Conservation (phyloP, 805 yeast species). For the Yarrowia yakushimensis region DNA sequence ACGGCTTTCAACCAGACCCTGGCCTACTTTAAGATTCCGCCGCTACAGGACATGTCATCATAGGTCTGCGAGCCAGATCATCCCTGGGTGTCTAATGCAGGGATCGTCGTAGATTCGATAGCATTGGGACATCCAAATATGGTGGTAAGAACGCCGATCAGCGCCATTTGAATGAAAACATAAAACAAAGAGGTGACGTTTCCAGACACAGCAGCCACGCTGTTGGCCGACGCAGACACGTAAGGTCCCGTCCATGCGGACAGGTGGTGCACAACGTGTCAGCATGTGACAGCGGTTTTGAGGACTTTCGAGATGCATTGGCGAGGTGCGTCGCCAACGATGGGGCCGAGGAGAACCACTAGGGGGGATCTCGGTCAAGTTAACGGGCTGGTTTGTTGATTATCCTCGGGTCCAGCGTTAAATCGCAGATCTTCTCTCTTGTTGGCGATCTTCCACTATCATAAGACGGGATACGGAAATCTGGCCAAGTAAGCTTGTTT, state of each 20-base stretch:
- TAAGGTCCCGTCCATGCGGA: background rate
- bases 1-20: too few relatives aligned
- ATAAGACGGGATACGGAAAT: background rate
- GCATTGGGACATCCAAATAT: constrained; percentile 5
- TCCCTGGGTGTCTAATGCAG: background rate
- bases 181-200: background rate
- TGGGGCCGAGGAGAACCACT: background rate
- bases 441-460: background rate
- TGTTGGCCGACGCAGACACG: background rate
- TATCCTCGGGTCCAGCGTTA: constrained; percentile 5
- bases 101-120: constrained; percentile 5
- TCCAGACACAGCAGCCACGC: background rate
- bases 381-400: constrained; percentile 18
- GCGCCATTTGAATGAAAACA: background rate
- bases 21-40: too few relatives aligned
- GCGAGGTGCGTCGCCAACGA: background rate
- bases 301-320: too few relatives aligned
- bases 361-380: background rate
- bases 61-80: constrained; percentile 5
- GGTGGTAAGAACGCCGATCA: constrained; percentile 10
- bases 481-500: background rate
- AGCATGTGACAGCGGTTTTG: background rate
- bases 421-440: background rate
- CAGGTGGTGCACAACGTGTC: background rate
- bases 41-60: too few relatives aligned